Base-by-base conservation (phyloP, 169 alveolate genomes). In the Eimeria maxima region DNA sequence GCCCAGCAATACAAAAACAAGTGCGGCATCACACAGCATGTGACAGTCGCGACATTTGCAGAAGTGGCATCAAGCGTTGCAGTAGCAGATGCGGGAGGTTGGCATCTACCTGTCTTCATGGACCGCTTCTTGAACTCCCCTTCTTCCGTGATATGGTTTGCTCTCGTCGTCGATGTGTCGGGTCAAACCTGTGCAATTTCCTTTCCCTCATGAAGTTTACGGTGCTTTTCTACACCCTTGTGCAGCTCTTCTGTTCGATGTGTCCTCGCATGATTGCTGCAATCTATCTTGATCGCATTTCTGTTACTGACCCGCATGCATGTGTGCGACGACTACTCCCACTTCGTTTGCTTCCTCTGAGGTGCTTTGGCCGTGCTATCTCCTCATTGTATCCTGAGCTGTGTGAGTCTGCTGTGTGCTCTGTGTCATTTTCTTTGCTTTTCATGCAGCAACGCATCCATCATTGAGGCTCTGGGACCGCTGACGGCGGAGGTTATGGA, bases 401-500 rank as follows among this genome's bases (percentile, higher is more conserved):
- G 10, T n/a, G 24, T 4, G 44, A 0, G 27, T 69, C 24, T 3
- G 44, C 7, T 6, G 14, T 42, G 47, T 2, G 13, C 63, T 44
- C 1, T 42, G 29, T 38, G 60, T 7, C 16, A 3, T 53, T 3
- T 42, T 74, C 60, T 38, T 44, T 74, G 86, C 45, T 38, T 74
- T 74, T 53, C 14, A 71, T 69, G 13, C 90, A 81, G 90, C 90
- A 81, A 81, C 33, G 74, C 90, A 14, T 50, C 90, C 24, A 81
- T 81, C 53, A 81, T 81, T 16, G 90, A 45, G 71, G 90, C 90
- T 4, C 53, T 81, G 67, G 90, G 90, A 29, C 90, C 90, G 74
- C 90, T 81, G 90, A 81, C 90, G 24, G 90, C 90, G 44, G 90
- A 81, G n/a, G 90, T 81, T 81, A 29, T 29, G 73, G 71, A 81